These are phyloP conservation scores for Oryza meridionalis DNA, from an alignment of 176 grass and related monocot species.

Conservation along the genomic window DNA sequence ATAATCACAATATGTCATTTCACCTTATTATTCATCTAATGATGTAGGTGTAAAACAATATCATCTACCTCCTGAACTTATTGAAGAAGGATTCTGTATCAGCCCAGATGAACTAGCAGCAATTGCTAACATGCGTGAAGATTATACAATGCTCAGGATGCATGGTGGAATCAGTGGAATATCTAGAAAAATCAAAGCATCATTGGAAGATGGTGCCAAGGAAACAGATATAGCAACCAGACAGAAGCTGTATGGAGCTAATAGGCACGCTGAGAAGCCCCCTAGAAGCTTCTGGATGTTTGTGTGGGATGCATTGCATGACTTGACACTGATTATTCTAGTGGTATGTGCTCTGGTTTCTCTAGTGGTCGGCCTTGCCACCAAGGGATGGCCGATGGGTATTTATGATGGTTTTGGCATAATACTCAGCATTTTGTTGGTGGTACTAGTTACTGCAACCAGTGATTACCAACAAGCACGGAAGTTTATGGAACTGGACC, in stretches of 20 bases:
- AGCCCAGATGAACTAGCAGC: conserved; percentile 81
- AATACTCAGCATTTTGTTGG: conserved; percentile 83
- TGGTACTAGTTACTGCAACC: conserved; percentile 83
- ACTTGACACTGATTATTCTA: conserved; percentile 82
- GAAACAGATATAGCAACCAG: conserved; percentile 58
- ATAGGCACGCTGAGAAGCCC: conserved; percentile 67
- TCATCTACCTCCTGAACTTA: conserved; percentile 55
- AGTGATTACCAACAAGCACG: conserved; percentile 87
- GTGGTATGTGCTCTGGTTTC: conserved; percentile 77
- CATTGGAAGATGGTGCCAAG: conserved; percentile 60
- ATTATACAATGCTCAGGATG: conserved; percentile 42
- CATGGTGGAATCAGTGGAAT: conserved; percentile 70
- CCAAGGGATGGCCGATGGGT: conserved; percentile 89
- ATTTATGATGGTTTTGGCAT: conserved; percentile 86
- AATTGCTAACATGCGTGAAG: conserved; percentile 50
- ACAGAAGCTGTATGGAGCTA: conserved; percentile 69
- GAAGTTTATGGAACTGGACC: conserved; percentile 88
- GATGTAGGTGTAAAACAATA: conserved; percentile 52
- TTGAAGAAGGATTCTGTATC: conserved; percentile 68
- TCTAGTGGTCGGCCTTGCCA: conserved; percentile 68
- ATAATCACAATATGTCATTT: conserved; percentile 3
- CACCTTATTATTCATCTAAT: conserved; percentile 34
- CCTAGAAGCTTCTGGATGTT: conserved; percentile 89
- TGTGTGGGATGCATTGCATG: conserved; percentile 92
- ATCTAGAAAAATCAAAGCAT: conserved; percentile 68